phyloP scores from a whole-genome alignment of 169 alveolate genomes.

The Cryptosporidium viatorum region DNA sequence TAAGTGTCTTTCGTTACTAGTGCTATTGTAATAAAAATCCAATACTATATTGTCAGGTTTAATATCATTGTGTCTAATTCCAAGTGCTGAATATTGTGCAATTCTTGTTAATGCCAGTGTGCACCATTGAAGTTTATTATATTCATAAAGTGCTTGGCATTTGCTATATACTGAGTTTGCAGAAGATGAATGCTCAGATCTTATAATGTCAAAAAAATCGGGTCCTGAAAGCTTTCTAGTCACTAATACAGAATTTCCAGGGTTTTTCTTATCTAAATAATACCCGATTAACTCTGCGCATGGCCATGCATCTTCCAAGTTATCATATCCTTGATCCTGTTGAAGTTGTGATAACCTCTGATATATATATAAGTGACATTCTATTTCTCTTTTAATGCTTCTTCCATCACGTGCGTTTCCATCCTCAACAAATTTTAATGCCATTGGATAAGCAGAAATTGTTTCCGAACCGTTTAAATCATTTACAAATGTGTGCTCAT shows the following conservation, averaged over 20 bases:
- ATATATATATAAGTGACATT: conserved; percentile 87
- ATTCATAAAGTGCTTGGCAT: conserved; percentile 85
- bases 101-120: conserved; percentile 85
- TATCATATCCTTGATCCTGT: conserved; percentile 67
- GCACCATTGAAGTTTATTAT: conserved; percentile 88
- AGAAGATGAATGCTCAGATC: conserved; percentile 83
- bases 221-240: conserved; percentile 88
- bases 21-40: conserved; percentile 81
- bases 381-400: conserved; percentile 87
- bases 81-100: conserved; percentile 84
- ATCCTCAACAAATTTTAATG: conserved; percentile 88
- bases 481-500: conserved; percentile 75
- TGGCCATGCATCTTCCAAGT: conserved; percentile 88
- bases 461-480: conserved; percentile 19
- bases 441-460: conserved; percentile 83
- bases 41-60: conserved; percentile 89
- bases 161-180: conserved; percentile 76
- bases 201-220: conserved; percentile 85
- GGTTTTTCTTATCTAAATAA: conserved; percentile 85
- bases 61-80: conserved; percentile 88
- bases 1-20: conserved; percentile 80
- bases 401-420: conserved; percentile 86
- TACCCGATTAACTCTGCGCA: conserved; percentile 87
- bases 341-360: conserved; percentile 80
- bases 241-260: conserved; percentile 83